Percentiles rank a stretch among this genome's conserved stretches.
These are phyloP conservation scores for Sporothrix protearum DNA, from an alignment of 2,329 filamentous ascomycete species.

Conservation along the genomic window DNA sequence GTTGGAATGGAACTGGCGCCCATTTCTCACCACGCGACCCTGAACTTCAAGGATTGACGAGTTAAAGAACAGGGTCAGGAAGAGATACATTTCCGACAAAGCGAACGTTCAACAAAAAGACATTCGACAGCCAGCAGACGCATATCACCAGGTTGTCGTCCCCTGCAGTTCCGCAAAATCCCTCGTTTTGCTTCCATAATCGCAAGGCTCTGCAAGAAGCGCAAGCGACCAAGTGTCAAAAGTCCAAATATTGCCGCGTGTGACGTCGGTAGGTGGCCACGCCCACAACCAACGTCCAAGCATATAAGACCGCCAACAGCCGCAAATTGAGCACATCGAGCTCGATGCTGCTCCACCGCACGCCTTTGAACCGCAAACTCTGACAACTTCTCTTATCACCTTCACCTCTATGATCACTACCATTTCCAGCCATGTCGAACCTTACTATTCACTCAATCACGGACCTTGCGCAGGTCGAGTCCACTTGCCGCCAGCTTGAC, in stretches of 20 bases:
- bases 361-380: not conserved
- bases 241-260: not conserved
- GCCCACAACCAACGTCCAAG: not conserved
- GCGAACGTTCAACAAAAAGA: not conserved
- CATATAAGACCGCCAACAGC: constrained; percentile 9
- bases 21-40: constrained; percentile 7
- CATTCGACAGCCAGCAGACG: not conserved
- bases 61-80: not conserved
- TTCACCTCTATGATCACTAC: not conserved
- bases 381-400: not conserved
- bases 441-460: constrained; percentile 31
- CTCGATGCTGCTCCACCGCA: not conserved
- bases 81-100: not conserved
- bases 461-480: constrained; percentile 30
- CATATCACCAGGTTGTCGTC: not conserved
- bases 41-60: not conserved
- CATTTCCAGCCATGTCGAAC: constrained; percentile 23
- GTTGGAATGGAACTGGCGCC: not conserved
- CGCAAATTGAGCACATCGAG: not conserved
- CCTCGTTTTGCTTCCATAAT: not conserved
- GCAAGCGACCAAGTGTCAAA: not conserved
- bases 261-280: not conserved
- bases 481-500: constrained; percentile 41
- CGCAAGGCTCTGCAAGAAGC: not conserved
- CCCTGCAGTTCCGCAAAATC: not conserved